phyloP scores from a whole-genome alignment of 108 stramenopile genomes.

The Schizochytrium sp. region DNA sequence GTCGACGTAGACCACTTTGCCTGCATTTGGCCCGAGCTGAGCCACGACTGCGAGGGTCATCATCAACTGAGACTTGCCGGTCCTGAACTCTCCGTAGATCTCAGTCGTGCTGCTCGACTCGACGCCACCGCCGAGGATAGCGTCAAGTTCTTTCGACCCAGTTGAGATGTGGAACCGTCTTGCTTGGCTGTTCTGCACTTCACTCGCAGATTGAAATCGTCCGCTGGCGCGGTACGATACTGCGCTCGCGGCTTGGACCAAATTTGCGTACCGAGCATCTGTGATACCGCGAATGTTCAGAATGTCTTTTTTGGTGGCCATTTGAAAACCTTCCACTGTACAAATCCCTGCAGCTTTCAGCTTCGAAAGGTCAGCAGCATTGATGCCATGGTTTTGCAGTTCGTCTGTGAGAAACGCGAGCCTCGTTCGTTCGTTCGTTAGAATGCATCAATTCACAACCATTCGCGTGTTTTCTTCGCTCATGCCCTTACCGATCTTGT shows the following conservation, averaged over 20 bases:
- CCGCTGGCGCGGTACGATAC: constrained; percentile 28
- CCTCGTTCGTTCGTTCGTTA: too few species aligned
- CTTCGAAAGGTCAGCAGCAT: constrained; percentile 20
- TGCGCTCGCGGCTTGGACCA: constrained; percentile 35
- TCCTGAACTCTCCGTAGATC: constrained; percentile 55
- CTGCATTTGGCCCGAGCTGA: constrained; percentile 37
- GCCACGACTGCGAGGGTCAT: constrained; percentile 49
- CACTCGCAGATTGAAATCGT: constrained; percentile 22
- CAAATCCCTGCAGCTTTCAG: neutral
- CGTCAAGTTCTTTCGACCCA: constrained; percentile 41
- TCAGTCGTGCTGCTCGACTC: constrained; percentile 52
- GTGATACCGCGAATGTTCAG: constrained; percentile 43
- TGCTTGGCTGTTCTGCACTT: neutral
- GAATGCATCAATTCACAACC: too few species aligned
- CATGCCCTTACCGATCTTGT: neutral
- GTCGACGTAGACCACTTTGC: constrained; percentile 96
- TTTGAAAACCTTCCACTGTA: neutral
- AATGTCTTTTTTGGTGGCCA: neutral
- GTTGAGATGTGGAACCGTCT: constrained; percentile 35
- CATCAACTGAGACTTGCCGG: constrained; percentile 53
- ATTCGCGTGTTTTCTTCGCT: neutral
- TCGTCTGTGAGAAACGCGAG: neutral
- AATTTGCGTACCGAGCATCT: constrained; percentile 48
- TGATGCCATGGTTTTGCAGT: constrained; percentile 14
- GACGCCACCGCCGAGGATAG: constrained; percentile 50